A percentile compares a stretch with the other conserved stretches of the same genome.
These are phyloP conservation scores for Wickerhamiella slavikovae DNA, from an alignment of 805 yeast genomes.

Conservation along the genomic window DNA sequence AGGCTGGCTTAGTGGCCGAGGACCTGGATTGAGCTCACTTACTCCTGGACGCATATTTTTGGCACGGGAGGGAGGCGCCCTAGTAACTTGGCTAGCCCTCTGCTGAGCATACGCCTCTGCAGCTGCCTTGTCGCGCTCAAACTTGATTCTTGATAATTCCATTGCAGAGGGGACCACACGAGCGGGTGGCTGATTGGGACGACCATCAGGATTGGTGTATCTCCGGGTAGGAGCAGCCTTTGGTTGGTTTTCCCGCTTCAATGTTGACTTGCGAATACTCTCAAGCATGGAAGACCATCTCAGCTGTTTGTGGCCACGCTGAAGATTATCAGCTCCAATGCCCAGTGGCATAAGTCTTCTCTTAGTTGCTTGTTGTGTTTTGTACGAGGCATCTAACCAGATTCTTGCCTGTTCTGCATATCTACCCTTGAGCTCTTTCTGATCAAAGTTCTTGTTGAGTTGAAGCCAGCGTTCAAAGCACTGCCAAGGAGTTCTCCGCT, in stretches of 20 bases:
- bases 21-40: too few species aligned
- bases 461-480: conserved; percentile 93
- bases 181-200: conserved; percentile 3
- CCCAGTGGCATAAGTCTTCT: conserved; percentile 82
- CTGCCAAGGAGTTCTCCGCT: conserved; percentile 96
- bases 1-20: too few species aligned
- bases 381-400: conserved; percentile 84
- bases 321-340: conserved; percentile 81
- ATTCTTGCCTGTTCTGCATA: conserved; percentile 66
- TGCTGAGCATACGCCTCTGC: conserved; percentile 31
- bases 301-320: conserved; percentile 74
- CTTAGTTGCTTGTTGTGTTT: conserved; percentile 71
- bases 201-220: conserved; percentile 19
- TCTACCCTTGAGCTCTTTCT: conserved; percentile 71
- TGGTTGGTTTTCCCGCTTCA: conserved; percentile 64
- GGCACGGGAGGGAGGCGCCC: conserved; percentile 1
- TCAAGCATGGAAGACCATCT: conserved; percentile 97
- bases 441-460: conserved; percentile 70
- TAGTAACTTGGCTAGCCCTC: conserved; percentile 5
- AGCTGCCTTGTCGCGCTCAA: conserved; percentile 66
- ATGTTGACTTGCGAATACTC: conserved; percentile 75
- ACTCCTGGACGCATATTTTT: too few species aligned
- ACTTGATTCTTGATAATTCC: conserved; percentile 64
- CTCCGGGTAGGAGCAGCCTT: conserved; percentile 27
- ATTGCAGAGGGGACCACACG: conserved; percentile 52